Base-by-base conservation (phyloP, 2,329 filamentous ascomycete genomes). In the Microcyclosporella mali region DNA sequence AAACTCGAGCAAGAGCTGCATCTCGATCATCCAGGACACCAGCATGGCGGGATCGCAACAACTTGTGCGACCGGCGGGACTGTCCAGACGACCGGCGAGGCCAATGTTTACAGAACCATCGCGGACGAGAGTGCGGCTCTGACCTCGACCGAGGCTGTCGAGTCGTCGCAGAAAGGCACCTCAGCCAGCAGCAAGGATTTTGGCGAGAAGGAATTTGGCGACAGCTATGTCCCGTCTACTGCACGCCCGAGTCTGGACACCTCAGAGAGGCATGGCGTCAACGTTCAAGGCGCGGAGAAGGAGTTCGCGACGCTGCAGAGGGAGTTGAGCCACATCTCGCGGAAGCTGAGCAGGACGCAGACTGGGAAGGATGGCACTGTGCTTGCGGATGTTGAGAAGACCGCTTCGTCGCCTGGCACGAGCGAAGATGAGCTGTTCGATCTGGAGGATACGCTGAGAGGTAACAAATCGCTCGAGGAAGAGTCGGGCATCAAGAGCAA, bases 401-500 rank as follows among this genome's bases (percentile, higher is more conserved):
- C 65, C 1, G 61, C 62, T 2, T 65, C 65, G 19, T 62, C 50
- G 25, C 67, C 51, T 2, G 59, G 58, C 53, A 68, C 59, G 68
- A 71, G 70, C 2, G 70, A 70, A 1, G 46, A 45, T 69, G 78
- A 78, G 42, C 70, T 74, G 8, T 94, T 92, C 64, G 82, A 94
- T 59, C 71, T 95, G 29, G 85, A 94, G 62, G 66, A 72, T 7
- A 81, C 82, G 3, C 69, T 94, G 47, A 78, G 85, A 33, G 85
- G 86, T 2, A 81, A 81, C 42, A 74, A 84, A 43, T 77, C 75
- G 34, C 82, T 86, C 7, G 84, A 88, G 58, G 74, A 77, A 47
- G 79, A 84, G 49, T 84, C 85, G 4, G 88, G 88, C 1, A 94
- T 94, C 64, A 78, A 84, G 58, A 83, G 80, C 0, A 69, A 82